Conservation (phyloP, 257 asterid genomes). For the Eustoma russellianum region DNA sequence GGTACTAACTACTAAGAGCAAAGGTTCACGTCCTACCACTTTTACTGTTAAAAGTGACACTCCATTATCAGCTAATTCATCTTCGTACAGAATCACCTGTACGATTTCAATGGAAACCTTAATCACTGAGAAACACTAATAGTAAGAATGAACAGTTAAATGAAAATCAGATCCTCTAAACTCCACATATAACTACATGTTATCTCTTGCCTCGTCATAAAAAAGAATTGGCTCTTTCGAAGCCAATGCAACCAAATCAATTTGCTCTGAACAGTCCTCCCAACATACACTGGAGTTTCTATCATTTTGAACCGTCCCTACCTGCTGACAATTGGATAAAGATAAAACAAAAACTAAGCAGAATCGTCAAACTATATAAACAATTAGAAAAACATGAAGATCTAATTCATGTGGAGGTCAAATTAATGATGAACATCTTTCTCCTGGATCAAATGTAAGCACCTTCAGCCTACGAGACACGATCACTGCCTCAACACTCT, state of each 20-base stretch:
- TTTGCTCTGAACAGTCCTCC: slow-evolving; percentile 73
- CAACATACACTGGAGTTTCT: slow-evolving; percentile 38
- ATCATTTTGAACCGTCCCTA: slow-evolving; percentile 34
- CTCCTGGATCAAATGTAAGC: not conserved
- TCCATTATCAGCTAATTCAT: slow-evolving; percentile 97
- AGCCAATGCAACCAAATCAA: slow-evolving; percentile 77
- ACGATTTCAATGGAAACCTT: slow-evolving; percentile 10
- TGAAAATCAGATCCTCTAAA: slow-evolving; percentile 9
- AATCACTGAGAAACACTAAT: not conserved
- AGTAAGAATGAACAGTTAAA: slow-evolving; percentile 8
- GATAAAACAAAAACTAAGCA: slow-evolving; percentile 13
- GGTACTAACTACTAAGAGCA: slow-evolving; percentile 5
- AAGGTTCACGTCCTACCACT: slow-evolving; percentile 57
- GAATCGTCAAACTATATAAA: slow-evolving; percentile 11
- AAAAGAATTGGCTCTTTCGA: slow-evolving; percentile 89
- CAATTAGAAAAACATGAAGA: not conserved
- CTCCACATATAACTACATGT: slow-evolving; percentile 11
- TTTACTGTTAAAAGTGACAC: slow-evolving; percentile 88
- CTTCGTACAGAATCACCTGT: slow-evolving; percentile 91
- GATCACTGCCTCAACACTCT: not conserved
- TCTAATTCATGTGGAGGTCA: not conserved
- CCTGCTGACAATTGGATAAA: slow-evolving; percentile 43
- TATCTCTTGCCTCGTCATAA: slow-evolving; percentile 73
- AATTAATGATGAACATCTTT: not conserved
- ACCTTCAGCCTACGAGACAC: not conserved